Conservation (phyloP, 345 rosid species). For the Brassica juncea region DNA sequence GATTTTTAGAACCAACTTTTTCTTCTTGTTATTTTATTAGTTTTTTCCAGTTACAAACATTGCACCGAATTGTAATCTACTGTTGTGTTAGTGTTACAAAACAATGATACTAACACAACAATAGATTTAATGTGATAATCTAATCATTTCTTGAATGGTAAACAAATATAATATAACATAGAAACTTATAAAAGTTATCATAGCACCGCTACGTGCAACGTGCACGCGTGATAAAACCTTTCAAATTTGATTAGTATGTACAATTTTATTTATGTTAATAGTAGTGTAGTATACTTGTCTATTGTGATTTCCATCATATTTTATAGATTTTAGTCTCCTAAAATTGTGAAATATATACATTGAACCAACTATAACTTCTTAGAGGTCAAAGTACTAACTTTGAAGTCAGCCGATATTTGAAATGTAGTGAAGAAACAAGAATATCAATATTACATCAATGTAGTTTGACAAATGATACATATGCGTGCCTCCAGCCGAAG, state of each 20-base stretch:
- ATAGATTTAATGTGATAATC: neutral
- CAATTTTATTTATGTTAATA: too few species aligned
- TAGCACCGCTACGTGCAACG: neutral
- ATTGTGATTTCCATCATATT: too few species aligned
- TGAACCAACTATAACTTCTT: neutral
- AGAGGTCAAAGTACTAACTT: neutral
- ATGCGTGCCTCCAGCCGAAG: neutral
- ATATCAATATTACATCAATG: neutral
- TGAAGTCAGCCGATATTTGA: neutral
- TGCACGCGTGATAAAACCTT: neutral
- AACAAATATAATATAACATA: neutral
- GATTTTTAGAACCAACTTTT: too few species aligned
- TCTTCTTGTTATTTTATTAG: too few species aligned
- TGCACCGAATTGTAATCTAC: neutral
- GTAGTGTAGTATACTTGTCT: too few species aligned
- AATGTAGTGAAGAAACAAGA: neutral
- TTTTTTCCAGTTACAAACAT: neutral
- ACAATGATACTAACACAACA: too few species aligned
- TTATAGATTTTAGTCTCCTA: neutral
- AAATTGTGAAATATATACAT: neutral
- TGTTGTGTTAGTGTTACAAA: too few species aligned
- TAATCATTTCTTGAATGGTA: neutral
- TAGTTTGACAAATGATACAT: slow-evolving; percentile 18
- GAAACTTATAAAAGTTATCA: neutral
- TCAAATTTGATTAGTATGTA: neutral